These are phyloP conservation scores for Przewalskia tangutica DNA, from an alignment of 257 asterid genomes.

Conservation along the genomic window DNA sequence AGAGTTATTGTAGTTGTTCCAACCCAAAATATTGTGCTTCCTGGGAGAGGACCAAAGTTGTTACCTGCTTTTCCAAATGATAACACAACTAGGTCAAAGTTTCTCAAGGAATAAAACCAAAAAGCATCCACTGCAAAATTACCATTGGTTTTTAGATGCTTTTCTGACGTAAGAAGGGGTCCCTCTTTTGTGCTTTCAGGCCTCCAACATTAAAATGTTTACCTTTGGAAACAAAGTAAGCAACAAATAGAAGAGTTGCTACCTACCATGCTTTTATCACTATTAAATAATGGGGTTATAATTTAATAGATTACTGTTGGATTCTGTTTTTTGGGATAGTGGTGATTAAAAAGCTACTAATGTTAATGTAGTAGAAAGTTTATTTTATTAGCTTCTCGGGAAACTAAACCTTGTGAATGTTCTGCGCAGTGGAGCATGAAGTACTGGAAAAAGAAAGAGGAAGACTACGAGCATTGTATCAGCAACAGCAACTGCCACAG, in stretches of 20 bases:
- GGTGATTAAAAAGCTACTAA: neutral
- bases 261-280: neutral
- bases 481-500: conserved; percentile 29
- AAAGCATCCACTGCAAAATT: neutral
- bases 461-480: conserved; percentile 59
- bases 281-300: neutral
- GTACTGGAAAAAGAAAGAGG: conserved; percentile 76
- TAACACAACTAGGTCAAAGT: neutral
- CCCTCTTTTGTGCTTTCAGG: neutral
- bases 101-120: neutral
- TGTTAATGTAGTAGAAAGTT: neutral
- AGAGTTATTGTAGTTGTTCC: neutral
- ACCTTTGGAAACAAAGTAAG: neutral
- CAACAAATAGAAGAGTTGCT: neutral
- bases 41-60: neutral
- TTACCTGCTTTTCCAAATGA: neutral
- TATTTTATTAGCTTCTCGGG: neutral
- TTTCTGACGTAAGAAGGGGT: neutral
- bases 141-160: neutral
- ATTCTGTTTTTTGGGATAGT: neutral
- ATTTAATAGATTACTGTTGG: neutral
- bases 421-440: conserved; percentile 78
- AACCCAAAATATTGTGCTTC: neutral
- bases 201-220: neutral
- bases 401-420: conserved; percentile 3